Conservation (phyloP, 2,329 filamentous ascomycete genomes). For the Graphilbum ipis-grandicollis region DNA sequence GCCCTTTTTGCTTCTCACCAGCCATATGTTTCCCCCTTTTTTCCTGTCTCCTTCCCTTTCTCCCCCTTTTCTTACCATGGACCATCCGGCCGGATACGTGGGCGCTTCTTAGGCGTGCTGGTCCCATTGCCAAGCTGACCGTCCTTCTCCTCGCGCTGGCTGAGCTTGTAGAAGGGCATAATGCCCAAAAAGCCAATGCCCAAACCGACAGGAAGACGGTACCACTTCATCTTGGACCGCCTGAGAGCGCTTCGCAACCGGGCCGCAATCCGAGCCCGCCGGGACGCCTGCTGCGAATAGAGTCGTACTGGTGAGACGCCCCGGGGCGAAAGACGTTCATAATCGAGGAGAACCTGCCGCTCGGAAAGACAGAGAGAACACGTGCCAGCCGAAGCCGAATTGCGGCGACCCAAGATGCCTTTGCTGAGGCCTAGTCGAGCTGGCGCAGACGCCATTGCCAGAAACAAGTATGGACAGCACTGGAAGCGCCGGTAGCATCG, state of each 20-base stretch:
- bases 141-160: slow-evolving; percentile 30
- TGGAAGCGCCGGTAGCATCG: background rate
- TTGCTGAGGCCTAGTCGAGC: slow-evolving; percentile 10
- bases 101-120: slow-evolving; percentile 28
- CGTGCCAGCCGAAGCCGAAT: slow-evolving; percentile 5
- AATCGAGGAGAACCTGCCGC: slow-evolving; percentile 9
- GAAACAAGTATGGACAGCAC: background rate
- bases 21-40: too few relatives aligned
- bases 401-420: slow-evolving; percentile 6
- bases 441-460: slow-evolving; percentile 8
- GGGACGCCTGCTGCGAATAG: slow-evolving; percentile 25
- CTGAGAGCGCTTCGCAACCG: slow-evolving; percentile 30
- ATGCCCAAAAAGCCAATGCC: slow-evolving; percentile 73
- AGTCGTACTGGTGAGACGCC: slow-evolving; percentile 11
- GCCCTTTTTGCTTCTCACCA: too few relatives aligned
- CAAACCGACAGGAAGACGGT: slow-evolving; percentile 73
- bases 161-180: slow-evolving; percentile 69
- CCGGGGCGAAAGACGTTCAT: slow-evolving; percentile 4
- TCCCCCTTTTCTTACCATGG: slow-evolving; percentile 43
- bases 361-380: slow-evolving; percentile 7
- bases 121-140: slow-evolving; percentile 14
- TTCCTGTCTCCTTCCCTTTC: background rate
- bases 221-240: slow-evolving; percentile 58
- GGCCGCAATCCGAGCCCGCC: slow-evolving; percentile 31
- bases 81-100: slow-evolving; percentile 59